Evolutionary conservation across 176 grass and related monocot genomes (phyloP).

Genomic region (Oryza rufipogon): DNA sequence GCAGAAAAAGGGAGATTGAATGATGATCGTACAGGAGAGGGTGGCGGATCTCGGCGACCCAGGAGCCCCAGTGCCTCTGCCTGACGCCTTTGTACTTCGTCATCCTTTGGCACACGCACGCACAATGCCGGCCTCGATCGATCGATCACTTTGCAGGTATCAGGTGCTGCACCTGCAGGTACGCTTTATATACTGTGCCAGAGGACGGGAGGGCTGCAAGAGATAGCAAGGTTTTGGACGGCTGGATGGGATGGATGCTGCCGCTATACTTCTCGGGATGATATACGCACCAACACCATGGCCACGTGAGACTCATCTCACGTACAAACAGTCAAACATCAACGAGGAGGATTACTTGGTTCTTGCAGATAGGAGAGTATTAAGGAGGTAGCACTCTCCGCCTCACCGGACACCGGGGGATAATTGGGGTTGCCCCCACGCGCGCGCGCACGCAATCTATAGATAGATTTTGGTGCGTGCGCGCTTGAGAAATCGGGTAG

Average conservation of each 20-base stretch:
- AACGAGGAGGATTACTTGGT: background rate
- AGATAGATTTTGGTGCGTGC: too few species aligned
- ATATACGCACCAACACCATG: background rate
- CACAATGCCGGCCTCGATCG: background rate
- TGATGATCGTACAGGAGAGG: slow-evolving; percentile 51
- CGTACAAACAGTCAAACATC: background rate
- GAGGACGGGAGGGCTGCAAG: background rate
- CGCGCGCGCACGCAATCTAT: too few species aligned
- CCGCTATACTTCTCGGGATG: slow-evolving; percentile 11
- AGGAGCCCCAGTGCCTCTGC: slow-evolving; percentile 83
- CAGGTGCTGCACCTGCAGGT: slow-evolving; percentile 27
- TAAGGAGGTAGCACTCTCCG: background rate
- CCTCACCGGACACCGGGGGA: too few species aligned
- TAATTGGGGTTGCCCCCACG: too few species aligned
- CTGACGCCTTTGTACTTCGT: slow-evolving; percentile 59
- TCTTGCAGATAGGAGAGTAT: background rate
- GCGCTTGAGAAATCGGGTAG: too few species aligned
- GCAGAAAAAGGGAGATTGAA: too few species aligned
- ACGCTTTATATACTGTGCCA: slow-evolving; percentile 39
- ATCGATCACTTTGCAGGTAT: background rate
- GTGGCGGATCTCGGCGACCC: slow-evolving; percentile 84
- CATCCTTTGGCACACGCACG: background rate
- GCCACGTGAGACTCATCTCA: background rate
- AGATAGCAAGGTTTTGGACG: background rate
- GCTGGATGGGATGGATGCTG: background rate